A percentile compares a stretch with the other conserved stretches of the same genome.
Conservation (phyloP, 139 green algal species). For the Protoeuglena noctilucae region DNA sequence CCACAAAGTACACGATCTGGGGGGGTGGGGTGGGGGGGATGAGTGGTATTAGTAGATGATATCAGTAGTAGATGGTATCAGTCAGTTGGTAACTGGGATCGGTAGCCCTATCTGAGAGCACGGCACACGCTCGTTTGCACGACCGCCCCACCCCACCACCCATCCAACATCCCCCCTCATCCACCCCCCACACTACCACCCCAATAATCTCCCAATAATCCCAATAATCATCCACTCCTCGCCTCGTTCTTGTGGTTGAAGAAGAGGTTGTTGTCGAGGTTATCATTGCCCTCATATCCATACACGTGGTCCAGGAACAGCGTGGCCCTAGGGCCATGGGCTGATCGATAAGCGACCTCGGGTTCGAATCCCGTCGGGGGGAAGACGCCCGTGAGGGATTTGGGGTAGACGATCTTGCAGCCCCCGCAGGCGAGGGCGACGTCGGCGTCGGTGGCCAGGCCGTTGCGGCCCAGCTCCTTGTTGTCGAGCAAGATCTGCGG, state of each 20-base stretch:
- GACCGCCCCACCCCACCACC: too few species aligned
- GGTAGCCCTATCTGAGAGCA: too few species aligned
- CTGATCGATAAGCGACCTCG: constrained; percentile 21
- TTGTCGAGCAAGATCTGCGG: too few species aligned
- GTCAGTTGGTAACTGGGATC: neutral
- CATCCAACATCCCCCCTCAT: too few species aligned
- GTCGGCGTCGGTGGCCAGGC: constrained; percentile 26
- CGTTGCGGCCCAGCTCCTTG: constrained; percentile 22
- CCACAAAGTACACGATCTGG: constrained; percentile 36
- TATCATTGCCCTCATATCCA: constrained; percentile 30
- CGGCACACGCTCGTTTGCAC: too few species aligned
- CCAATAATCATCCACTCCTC: too few species aligned
- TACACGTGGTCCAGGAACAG: constrained; percentile 47
- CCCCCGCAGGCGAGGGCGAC: constrained; percentile 24
- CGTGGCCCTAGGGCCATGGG: constrained; percentile 22
- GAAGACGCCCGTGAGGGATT: constrained; percentile 24
- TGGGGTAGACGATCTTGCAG: constrained; percentile 38
- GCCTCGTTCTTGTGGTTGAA: constrained; percentile 34
- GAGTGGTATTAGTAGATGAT: neutral
- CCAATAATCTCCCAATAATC: too few species aligned
- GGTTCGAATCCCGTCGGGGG: constrained; percentile 29
- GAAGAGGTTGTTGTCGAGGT: constrained; percentile 29
- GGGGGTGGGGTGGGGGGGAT: neutral
- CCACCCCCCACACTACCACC: too few species aligned
- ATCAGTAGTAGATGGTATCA: neutral